Percentiles rank a stretch among this genome's conserved stretches.
phyloP scores from a whole-genome alignment of 2,329 filamentous ascomycete species.

The Claviceps monticola region DNA sequence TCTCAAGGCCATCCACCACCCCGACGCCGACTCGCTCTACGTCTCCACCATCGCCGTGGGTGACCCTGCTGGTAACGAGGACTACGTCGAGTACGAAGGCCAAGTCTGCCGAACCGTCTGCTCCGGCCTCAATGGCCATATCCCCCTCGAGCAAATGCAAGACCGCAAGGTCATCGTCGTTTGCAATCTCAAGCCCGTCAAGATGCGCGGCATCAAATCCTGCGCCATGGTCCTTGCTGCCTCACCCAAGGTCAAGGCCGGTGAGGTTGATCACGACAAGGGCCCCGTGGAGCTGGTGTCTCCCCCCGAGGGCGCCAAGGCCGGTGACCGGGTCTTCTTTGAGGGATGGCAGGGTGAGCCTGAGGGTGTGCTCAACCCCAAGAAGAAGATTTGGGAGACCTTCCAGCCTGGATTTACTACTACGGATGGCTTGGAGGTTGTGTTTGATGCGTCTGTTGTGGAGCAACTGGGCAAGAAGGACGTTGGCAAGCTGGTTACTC shows the following conservation, averaged over 20 bases:
- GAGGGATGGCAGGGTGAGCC: conserved; percentile 91
- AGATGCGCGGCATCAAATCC: conserved; percentile 79
- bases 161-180: conserved; percentile 88
- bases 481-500: conserved; percentile 56
- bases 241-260: conserved; percentile 69
- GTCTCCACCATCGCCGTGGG: conserved; percentile 94
- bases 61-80: conserved; percentile 71
- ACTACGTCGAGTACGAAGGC: conserved; percentile 76
- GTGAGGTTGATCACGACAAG: conserved; percentile 72
- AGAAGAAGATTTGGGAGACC: conserved; percentile 99
- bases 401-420: conserved; percentile 96
- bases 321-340: conserved; percentile 83
- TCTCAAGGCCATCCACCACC: conserved; percentile 87
- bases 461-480: conserved; percentile 62
- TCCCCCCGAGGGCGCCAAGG: conserved; percentile 63
- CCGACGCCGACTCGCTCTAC: conserved; percentile 89
- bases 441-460: conserved; percentile 67
- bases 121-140: conserved; percentile 85
- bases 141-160: conserved; percentile 94
- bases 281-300: conserved; percentile 85
- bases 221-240: conserved; percentile 89
- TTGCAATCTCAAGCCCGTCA: conserved; percentile 97
- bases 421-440: conserved; percentile 65
- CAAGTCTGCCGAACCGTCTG: conserved; percentile 90
- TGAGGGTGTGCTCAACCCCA: conserved; percentile 87